phyloP scores from a whole-genome alignment of 352 stramenopile species.

The Phytophthora sp. region DNA sequence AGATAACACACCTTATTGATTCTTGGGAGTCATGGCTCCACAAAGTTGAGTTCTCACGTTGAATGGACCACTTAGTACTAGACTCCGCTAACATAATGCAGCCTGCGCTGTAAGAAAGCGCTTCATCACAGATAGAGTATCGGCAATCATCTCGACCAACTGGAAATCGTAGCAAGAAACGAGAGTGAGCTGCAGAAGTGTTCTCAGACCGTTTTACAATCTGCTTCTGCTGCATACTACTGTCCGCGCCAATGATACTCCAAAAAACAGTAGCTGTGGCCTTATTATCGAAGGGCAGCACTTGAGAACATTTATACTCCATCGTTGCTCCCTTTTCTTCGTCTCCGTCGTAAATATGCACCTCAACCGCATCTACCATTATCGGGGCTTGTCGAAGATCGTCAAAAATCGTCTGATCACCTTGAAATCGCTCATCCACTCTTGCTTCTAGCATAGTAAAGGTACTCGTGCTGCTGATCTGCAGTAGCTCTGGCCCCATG shows the following conservation, averaged over 20 bases:
- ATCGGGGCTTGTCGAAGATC: not conserved
- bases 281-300: constrained; percentile 11
- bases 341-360: not conserved
- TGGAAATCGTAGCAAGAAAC: not conserved
- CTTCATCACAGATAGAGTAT: not conserved
- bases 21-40: not conserved
- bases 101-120: not conserved
- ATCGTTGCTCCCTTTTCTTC: not conserved
- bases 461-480: not conserved
- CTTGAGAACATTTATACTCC: not conserved
- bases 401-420: not conserved
- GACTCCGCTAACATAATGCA: not conserved
- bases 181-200: not conserved
- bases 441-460: not conserved
- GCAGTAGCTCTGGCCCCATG: too few species aligned
- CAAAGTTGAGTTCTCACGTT: not conserved
- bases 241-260: not conserved
- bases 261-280: too few species aligned
- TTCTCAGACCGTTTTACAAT: not conserved
- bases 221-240: not conserved
- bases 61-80: not conserved
- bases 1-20: not conserved
- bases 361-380: not conserved
- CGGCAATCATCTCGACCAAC: not conserved
- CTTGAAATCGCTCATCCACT: not conserved